phyloP scores from a whole-genome alignment of 1,284 basidiomycete genomes.

The Ganoderma resinaceum region DNA sequence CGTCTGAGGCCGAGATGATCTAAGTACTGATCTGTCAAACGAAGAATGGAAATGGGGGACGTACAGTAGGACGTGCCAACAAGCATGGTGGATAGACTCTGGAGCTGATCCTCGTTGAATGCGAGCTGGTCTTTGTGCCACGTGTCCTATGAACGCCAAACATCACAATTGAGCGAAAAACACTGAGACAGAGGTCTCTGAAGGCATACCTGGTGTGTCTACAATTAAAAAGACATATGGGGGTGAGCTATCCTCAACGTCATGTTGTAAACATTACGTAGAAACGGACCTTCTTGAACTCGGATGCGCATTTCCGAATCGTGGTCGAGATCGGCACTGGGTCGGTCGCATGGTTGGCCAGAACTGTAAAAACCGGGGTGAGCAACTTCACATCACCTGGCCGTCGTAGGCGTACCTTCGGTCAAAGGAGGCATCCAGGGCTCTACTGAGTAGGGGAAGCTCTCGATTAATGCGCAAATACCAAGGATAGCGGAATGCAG shows the following conservation, averaged over 20 bases:
- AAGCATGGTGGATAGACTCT: constrained; percentile 87
- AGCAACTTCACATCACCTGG: background rate
- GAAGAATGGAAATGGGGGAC: constrained; percentile 33
- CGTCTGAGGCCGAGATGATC: constrained; percentile 14
- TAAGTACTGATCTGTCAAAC: background rate
- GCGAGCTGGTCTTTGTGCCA: constrained; percentile 92
- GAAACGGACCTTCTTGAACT: constrained; percentile 80
- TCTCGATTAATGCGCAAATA: constrained; percentile 84
- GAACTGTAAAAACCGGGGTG: constrained; percentile 49
- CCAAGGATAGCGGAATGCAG: constrained; percentile 93
- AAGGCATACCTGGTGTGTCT: constrained; percentile 72
- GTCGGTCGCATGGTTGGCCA: constrained; percentile 86
- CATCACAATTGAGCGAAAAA: background rate
- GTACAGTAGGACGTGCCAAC: constrained; percentile 92
- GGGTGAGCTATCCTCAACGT: constrained; percentile 23
- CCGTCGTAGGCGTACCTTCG: constrained; percentile 56
- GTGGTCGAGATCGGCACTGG: constrained; percentile 93
- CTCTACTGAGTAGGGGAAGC: constrained; percentile 81
- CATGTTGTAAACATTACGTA: constrained; percentile 29
- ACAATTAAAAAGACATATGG: constrained; percentile 19
- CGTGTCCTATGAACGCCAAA: constrained; percentile 67
- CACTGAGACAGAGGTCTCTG: constrained; percentile 1
- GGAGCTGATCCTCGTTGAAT: constrained; percentile 91
- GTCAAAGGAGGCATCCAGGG: constrained; percentile 81
- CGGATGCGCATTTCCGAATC: constrained; percentile 87